Percentiles rank a stretch among this genome's conserved stretches.
Evolutionary conservation across 2,329 filamentous ascomycete species (phyloP).

Genomic region (Aspergillus calidoustus): DNA sequence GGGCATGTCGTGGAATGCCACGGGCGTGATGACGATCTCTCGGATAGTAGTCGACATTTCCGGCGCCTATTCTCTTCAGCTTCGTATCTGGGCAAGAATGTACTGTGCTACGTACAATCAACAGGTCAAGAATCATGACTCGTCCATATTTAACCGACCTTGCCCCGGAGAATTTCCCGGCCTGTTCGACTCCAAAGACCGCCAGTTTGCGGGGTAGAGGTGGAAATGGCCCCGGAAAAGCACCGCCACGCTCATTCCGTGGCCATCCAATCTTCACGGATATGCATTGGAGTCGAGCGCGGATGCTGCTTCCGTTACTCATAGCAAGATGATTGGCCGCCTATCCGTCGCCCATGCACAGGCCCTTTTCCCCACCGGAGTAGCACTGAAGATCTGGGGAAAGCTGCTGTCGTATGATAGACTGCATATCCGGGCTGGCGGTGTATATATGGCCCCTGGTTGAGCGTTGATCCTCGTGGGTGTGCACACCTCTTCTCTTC

Average conservation of each 20-base stretch:
- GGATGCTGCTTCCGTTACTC: background rate
- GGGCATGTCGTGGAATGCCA: slow-evolving; percentile 53
- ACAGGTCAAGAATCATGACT: background rate
- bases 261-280: background rate
- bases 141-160: background rate
- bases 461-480: background rate
- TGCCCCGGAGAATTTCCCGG: slow-evolving; percentile 6
- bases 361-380: background rate
- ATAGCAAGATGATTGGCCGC: background rate
- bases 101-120: too few relatives aligned
- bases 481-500: background rate
- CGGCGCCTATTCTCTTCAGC: background rate
- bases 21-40: slow-evolving; percentile 48
- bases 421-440: background rate
- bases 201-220: background rate
- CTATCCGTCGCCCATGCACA: background rate
- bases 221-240: slow-evolving; percentile 1
- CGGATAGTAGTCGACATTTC: slow-evolving; percentile 29
- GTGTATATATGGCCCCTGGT: background rate
- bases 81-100: background rate
- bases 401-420: background rate
- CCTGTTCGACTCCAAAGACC: background rate
- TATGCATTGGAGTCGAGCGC: background rate
- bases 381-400: background rate
- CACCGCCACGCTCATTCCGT: background rate